Evolutionary conservation across 2,329 filamentous ascomycete genomes (phyloP).

Genomic region (Remersonia thermophila): DNA sequence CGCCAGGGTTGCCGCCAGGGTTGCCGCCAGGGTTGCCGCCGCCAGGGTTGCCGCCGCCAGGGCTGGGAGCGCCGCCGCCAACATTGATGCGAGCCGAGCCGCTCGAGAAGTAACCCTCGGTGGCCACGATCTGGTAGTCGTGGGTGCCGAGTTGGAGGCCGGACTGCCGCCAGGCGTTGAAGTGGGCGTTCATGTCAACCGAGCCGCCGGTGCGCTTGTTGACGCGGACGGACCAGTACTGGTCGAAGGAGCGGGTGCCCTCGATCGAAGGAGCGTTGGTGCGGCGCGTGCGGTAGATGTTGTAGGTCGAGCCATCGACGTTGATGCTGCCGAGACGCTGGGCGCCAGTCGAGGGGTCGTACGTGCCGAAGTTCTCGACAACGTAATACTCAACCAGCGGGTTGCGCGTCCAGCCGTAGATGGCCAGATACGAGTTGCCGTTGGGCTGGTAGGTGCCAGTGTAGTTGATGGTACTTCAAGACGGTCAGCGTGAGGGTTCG

Average conservation of each 20-base stretch:
- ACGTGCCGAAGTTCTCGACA: slow-evolving; percentile 30
- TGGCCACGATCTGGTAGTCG: slow-evolving; percentile 43
- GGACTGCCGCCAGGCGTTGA: slow-evolving; percentile 36
- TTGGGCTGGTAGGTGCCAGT: slow-evolving; percentile 32
- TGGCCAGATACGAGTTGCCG: slow-evolving; percentile 36
- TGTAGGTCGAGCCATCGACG: slow-evolving; percentile 25
- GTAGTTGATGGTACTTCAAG: slow-evolving; percentile 35
- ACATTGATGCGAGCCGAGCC: slow-evolving; percentile 32
- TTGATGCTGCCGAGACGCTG: slow-evolving; percentile 22
- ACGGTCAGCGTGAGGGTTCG: background rate
- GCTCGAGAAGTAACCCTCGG: slow-evolving; percentile 39
- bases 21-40: background rate
- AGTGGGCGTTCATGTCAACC: slow-evolving; percentile 39
- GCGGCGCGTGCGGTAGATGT: slow-evolving; percentile 24
- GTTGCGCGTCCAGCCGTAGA: slow-evolving; percentile 26
- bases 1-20: slow-evolving; percentile 3
- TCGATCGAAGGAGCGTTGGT: slow-evolving; percentile 33
- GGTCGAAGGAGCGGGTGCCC: slow-evolving; percentile 36
- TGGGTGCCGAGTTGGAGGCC: slow-evolving; percentile 35
- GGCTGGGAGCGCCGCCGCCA: slow-evolving; percentile 14
- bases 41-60: slow-evolving; percentile 5
- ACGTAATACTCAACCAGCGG: slow-evolving; percentile 24
- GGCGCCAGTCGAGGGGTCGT: slow-evolving; percentile 28
- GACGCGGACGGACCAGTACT: slow-evolving; percentile 39
- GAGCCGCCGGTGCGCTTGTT: slow-evolving; percentile 35